Evolutionary conservation across 371 early-diverging fungal species (phyloP).

Genomic region (Fennellomyces sp.): DNA sequence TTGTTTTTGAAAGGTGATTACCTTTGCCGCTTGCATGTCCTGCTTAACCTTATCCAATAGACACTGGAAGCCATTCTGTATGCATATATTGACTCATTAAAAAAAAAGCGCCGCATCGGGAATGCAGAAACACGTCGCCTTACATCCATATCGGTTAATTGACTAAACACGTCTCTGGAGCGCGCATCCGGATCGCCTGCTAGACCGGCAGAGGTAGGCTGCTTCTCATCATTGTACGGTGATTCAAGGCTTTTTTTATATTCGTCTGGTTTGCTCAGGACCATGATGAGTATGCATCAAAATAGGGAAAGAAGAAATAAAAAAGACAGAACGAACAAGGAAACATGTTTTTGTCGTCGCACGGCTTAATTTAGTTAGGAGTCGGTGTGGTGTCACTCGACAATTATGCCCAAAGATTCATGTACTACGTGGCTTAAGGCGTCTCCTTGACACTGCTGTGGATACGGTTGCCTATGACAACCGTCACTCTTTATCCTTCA

Average conservation of each 20-base stretch:
- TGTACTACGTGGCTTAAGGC: too few species aligned
- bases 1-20: too few species aligned
- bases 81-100: not conserved
- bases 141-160: conserved; percentile 25
- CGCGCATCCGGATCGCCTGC: conserved; percentile 12
- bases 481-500: too few species aligned
- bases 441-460: too few species aligned
- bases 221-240: conserved; percentile 9
- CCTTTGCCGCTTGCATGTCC: conserved; percentile 35
- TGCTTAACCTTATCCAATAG: conserved; percentile 40
- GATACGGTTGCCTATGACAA: too few species aligned
- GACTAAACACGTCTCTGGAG: conserved; percentile 10
- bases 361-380: too few species aligned
- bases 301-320: not conserved
- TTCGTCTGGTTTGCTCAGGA: conserved; percentile 19
- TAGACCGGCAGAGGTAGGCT: conserved; percentile 4
- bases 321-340: conserved; percentile 2
- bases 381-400: not conserved
- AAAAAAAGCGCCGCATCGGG: not conserved
- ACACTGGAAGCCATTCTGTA: conserved; percentile 31
- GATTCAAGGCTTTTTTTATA: conserved; percentile 12
- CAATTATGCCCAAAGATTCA: too few species aligned
- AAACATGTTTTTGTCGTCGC: too few species aligned
- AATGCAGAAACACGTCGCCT: not conserved
- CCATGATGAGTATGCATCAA: not conserved